phyloP scores from a whole-genome alignment of 176 grass and related monocot genomes.

The Carex pumila region DNA sequence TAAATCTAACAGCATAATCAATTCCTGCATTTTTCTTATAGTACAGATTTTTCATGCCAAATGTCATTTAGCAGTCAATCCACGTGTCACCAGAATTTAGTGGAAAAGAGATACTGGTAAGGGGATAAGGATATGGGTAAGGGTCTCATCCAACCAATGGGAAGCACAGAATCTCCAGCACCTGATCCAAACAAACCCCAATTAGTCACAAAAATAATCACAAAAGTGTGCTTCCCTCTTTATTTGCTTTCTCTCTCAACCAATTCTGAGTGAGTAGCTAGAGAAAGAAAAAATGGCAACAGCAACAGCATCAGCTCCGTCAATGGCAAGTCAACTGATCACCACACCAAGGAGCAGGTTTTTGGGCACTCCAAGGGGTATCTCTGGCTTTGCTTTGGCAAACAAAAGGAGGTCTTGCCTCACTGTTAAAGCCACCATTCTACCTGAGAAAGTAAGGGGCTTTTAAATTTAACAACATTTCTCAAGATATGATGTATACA shows the following conservation, averaged over 20 bases:
- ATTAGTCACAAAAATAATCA: background rate
- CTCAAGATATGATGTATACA: background rate
- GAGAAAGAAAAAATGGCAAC: constrained; percentile 45
- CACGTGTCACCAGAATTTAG: constrained; percentile 15
- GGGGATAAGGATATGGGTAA: constrained; percentile 33
- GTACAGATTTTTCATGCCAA: constrained; percentile 7
- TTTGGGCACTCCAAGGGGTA: constrained; percentile 39
- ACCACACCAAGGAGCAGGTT: constrained; percentile 18
- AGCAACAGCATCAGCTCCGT: constrained; percentile 61
- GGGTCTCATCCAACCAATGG: constrained; percentile 17
- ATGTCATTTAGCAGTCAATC: background rate
- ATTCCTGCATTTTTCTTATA: background rate
- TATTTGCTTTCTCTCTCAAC: constrained; percentile 3
- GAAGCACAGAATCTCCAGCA: background rate
- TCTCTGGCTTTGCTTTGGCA: constrained; percentile 34
- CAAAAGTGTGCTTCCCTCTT: background rate
- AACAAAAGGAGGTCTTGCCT: constrained; percentile 49
- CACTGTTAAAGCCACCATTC: constrained; percentile 58
- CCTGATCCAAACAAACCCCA: constrained; percentile 21
- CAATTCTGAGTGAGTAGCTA: background rate
- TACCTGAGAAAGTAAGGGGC: constrained; percentile 56
- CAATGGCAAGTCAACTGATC: constrained; percentile 84
- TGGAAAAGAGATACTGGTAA: background rate
- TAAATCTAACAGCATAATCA: background rate
- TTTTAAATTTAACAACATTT: background rate